Percentiles rank a stretch among this genome's conserved stretches.
phyloP scores from a whole-genome alignment of 768 basidiomycete genomes.

The Lentinula sp. region DNA sequence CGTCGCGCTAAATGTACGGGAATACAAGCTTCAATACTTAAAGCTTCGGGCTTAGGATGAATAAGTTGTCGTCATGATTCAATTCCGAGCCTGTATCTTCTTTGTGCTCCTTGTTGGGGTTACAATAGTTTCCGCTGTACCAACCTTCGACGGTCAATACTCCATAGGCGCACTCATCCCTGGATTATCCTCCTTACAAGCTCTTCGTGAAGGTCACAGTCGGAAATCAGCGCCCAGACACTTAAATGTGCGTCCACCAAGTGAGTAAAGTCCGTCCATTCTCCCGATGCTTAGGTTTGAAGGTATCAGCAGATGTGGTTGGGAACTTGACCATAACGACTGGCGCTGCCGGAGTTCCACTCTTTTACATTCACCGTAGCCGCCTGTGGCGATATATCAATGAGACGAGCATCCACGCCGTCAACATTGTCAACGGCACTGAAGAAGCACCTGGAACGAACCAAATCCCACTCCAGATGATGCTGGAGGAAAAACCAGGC shows the following conservation, averaged over 20 bases:
- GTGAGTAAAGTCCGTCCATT: slow-evolving; percentile 14
- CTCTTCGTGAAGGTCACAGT: slow-evolving; percentile 6
- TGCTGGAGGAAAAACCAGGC: slow-evolving; percentile 17
- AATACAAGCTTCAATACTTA: background rate
- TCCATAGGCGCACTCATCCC: slow-evolving; percentile 37
- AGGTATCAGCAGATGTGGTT: slow-evolving; percentile 27
- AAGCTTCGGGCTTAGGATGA: background rate
- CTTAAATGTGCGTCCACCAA: slow-evolving; percentile 24
- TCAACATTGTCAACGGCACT: slow-evolving; percentile 50
- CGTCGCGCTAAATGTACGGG: background rate
- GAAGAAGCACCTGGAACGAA: slow-evolving; percentile 15
- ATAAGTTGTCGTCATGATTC: background rate
- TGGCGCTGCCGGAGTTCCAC: slow-evolving; percentile 27
- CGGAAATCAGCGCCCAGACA: slow-evolving; percentile 17
- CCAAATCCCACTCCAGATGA: slow-evolving; percentile 42
- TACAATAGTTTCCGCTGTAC: slow-evolving; percentile 25
- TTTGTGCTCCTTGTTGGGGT: slow-evolving; percentile 17
- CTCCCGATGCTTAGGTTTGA: background rate
- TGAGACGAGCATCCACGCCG: slow-evolving; percentile 46
- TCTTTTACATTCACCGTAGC: slow-evolving; percentile 49
- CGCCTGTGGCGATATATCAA: slow-evolving; percentile 52
- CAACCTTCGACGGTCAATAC: slow-evolving; percentile 35
- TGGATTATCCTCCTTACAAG: slow-evolving; percentile 28
- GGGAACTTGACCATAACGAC: slow-evolving; percentile 45
- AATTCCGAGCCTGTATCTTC: slow-evolving; percentile 4